These are phyloP conservation scores for Mycena alexandri DNA, from an alignment of 768 basidiomycete genomes.

Conservation along the genomic window DNA sequence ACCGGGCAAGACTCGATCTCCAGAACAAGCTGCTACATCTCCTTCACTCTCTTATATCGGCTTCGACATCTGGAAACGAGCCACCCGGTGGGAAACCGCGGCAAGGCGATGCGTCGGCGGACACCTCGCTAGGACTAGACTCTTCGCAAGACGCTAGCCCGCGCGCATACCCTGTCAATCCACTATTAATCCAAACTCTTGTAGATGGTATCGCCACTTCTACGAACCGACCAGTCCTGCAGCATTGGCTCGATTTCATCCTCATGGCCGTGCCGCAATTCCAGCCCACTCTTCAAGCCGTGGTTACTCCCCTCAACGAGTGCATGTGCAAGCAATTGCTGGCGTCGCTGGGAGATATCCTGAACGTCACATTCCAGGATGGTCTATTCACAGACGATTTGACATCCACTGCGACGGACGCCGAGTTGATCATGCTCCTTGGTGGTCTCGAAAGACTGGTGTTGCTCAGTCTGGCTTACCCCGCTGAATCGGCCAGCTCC, in stretches of 20 bases:
- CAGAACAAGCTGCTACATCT: constrained; percentile 96
- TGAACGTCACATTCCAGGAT: constrained; percentile 54
- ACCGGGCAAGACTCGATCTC: constrained; percentile 78
- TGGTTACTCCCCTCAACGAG: constrained; percentile 82
- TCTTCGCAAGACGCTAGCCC: constrained; percentile 44
- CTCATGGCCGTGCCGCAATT: constrained; percentile 92
- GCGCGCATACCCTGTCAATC: constrained; percentile 67
- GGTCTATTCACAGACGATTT: constrained; percentile 57
- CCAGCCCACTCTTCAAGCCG: constrained; percentile 74
- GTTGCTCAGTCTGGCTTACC: constrained; percentile 75
- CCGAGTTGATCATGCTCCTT: constrained; percentile 87
- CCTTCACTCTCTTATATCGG: constrained; percentile 86
- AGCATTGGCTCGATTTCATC: constrained; percentile 98
- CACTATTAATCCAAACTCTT: constrained; percentile 81
- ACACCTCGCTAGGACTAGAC: constrained; percentile 50
- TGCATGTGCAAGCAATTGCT: constrained; percentile 82
- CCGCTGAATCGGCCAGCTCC: constrained; percentile 58
- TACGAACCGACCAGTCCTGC: constrained; percentile 83
- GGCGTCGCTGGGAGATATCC: constrained; percentile 65
- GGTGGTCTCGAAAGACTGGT: constrained; percentile 88
- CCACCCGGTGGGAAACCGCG: constrained; percentile 45
- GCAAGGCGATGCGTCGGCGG: constrained; percentile 48
- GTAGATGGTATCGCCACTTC: constrained; percentile 81
- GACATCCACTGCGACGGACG: constrained; percentile 72
- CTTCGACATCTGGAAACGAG: constrained; percentile 60